Evolutionary conservation across 23 red algal species (phyloP).

Genomic region (Chondrus crispus): DNA sequence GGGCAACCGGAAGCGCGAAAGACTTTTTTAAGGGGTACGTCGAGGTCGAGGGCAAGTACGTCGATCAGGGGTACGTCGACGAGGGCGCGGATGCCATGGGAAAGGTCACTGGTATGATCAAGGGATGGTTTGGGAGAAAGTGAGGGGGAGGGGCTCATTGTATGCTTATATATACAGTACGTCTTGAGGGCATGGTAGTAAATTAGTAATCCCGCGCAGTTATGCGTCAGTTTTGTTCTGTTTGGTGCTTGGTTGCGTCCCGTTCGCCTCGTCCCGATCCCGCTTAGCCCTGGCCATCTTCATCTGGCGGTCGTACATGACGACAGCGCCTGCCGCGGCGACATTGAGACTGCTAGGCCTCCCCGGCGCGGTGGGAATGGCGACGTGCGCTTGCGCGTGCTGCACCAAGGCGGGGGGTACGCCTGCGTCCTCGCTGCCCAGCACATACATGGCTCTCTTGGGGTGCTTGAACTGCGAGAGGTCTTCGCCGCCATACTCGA

Average conservation of each 20-base stretch:
- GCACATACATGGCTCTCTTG: slow-evolving; percentile 59
- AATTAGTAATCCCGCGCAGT: too few species aligned
- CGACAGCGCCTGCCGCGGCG: slow-evolving; percentile 60
- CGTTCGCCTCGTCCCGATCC: not conserved
- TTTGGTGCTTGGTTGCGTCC: not conserved
- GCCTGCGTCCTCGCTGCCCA: slow-evolving; percentile 55
- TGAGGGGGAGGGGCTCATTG: too few species aligned
- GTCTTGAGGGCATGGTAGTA: too few species aligned
- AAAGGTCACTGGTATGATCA: slow-evolving; percentile 32
- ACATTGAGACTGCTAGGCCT: slow-evolving; percentile 56
- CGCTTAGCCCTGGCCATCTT: not conserved
- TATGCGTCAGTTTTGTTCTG: too few species aligned
- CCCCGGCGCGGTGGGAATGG: slow-evolving; percentile 36
- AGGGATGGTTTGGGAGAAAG: slow-evolving; percentile 46
- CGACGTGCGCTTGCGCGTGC: slow-evolving; percentile 36
- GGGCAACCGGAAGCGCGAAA: slow-evolving; percentile 60
- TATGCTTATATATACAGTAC: too few species aligned
- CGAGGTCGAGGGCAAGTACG: slow-evolving; percentile 62
- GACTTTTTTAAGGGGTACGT: slow-evolving; percentile 80
- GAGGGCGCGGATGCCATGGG: slow-evolving; percentile 62
- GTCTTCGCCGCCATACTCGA: slow-evolving; percentile 56
- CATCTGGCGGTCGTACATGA: slow-evolving; percentile 48
- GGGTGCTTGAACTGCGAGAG: slow-evolving; percentile 47
- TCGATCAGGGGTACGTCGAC: slow-evolving; percentile 72
- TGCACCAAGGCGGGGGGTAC: slow-evolving; percentile 41